Percentiles rank a stretch among this genome's conserved stretches.
These are phyloP conservation scores for Sclerotinia nivalis DNA, from an alignment of 2,329 filamentous ascomycete species.

Conservation along the genomic window DNA sequence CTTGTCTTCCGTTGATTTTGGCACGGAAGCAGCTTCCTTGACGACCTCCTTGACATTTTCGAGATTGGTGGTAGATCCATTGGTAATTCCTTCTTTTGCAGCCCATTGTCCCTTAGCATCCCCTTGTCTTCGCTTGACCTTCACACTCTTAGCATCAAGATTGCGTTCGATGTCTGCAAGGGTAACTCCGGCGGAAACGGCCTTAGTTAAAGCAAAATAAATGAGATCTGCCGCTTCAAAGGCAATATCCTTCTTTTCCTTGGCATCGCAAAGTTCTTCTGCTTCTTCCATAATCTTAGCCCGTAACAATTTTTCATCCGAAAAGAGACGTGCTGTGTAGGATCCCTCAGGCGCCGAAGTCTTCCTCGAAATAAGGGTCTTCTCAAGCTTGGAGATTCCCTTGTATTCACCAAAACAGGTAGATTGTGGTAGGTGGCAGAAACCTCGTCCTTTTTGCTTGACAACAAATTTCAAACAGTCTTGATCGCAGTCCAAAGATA, in stretches of 20 bases:
- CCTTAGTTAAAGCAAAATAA: conserved; percentile 93
- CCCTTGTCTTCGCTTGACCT: conserved; percentile 89
- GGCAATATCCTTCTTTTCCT: conserved; percentile 77
- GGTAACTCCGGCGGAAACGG: conserved; percentile 78
- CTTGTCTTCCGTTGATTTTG: conserved; percentile 53
- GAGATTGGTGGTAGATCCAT: conserved; percentile 33
- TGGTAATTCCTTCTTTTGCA: conserved; percentile 71
- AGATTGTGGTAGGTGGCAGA: conserved; percentile 91
- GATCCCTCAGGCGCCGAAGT: conserved; percentile 81
- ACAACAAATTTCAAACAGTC: conserved; percentile 91
- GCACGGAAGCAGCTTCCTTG: conserved; percentile 50
- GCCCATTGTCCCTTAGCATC: conserved; percentile 95
- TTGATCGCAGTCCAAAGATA: conserved; percentile 89
- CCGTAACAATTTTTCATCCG: conserved; percentile 81
- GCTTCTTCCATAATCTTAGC: conserved; percentile 99
- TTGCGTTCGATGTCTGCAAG: conserved; percentile 89
- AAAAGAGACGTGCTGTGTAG: conserved; percentile 91
- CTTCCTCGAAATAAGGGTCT: conserved; percentile 82
- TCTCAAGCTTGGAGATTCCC: conserved; percentile 81
- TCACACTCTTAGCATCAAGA: conserved; percentile 90
- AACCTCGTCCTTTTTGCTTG: conserved; percentile 81
- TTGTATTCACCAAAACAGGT: conserved; percentile 87
- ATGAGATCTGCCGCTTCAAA: conserved; percentile 95
- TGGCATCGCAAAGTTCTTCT: conserved; percentile 87
- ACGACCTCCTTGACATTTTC: conserved; percentile 44